A percentile compares a stretch with the other conserved stretches of the same genome.
These are phyloP conservation scores for Vanrija pseudolonga DNA, from an alignment of 1,284 basidiomycete genomes.

Conservation along the genomic window DNA sequence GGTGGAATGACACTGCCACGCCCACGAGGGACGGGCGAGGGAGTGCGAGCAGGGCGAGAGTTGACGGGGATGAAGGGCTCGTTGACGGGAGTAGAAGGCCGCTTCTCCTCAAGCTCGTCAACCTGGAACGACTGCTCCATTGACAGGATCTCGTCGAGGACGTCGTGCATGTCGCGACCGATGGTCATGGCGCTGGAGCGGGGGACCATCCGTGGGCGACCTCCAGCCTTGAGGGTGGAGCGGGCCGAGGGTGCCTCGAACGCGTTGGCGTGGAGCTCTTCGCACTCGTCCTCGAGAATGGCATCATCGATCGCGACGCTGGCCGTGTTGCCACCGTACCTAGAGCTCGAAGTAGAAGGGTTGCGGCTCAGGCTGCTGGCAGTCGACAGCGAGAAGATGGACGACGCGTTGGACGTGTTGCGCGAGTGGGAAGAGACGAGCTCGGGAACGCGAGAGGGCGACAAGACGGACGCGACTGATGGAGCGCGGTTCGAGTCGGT, in stretches of 20 bases:
- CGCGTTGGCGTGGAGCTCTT: conserved; percentile 9
- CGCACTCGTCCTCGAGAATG: conserved; percentile 44
- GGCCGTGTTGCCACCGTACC: conserved; percentile 20
- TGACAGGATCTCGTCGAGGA: conserved; percentile 50
- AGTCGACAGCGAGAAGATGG: conserved; percentile 28
- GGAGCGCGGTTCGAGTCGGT: conserved; percentile 15
- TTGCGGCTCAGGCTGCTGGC: conserved; percentile 30
- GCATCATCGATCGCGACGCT: conserved; percentile 29
- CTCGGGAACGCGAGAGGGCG: conserved; percentile 32
- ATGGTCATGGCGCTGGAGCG: not conserved
- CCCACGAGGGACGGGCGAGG: conserved; percentile 24
- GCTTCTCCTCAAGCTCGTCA: conserved; percentile 7
- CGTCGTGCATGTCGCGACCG: conserved; percentile 30
- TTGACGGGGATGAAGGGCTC: conserved; percentile 19
- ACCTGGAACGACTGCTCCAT: conserved; percentile 48
- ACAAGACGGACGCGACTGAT: conserved; percentile 15
- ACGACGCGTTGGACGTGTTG: conserved; percentile 31
- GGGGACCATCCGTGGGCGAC: not conserved
- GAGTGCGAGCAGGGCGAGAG: conserved; percentile 36
- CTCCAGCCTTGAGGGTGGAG: conserved; percentile 10
- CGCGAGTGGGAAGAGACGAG: conserved; percentile 30
- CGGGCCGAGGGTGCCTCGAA: not conserved
- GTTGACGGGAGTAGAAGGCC: conserved; percentile 3
- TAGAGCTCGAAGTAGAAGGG: conserved; percentile 25
- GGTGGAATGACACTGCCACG: conserved; percentile 12